A percentile compares a stretch with the other conserved stretches of the same genome.
phyloP scores from a whole-genome alignment of 106 monocot species.

The Acorus gramineus region DNA sequence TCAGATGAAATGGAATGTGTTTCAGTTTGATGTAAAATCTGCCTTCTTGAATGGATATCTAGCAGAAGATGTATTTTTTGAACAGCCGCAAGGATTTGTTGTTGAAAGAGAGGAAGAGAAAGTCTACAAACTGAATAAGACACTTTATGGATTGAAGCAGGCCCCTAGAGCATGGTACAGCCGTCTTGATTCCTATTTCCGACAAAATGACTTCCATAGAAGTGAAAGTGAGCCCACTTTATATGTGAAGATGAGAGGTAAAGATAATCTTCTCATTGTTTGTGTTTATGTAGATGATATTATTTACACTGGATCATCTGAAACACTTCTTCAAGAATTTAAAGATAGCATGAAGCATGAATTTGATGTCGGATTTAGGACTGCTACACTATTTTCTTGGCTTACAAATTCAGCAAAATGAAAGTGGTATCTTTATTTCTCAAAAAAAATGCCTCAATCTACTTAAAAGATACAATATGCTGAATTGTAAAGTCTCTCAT shows the following conservation, averaged over 20 bases:
- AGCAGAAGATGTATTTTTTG: conserved; percentile 4
- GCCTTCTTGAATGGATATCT: conserved; percentile 3
- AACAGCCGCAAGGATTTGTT: conserved; percentile 2
- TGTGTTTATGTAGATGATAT: conserved; percentile 3
- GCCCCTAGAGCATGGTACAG: too few relatives aligned
- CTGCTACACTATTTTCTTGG: conserved; percentile 3
- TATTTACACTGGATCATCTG: background rate
- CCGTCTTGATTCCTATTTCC: too few relatives aligned
- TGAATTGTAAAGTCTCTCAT: background rate
- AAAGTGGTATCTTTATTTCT: too few relatives aligned
- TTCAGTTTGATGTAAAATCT: conserved; percentile 12
- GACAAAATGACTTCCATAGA: too few relatives aligned
- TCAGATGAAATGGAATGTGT: conserved; percentile 1
- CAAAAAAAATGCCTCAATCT: too few relatives aligned
- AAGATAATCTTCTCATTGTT: conserved; percentile 1
- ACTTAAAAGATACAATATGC: background rate
- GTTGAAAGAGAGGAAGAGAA: conserved; percentile 5
- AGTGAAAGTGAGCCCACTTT: background rate
- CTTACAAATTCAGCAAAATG: background rate
- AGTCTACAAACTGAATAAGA: conserved; percentile 6
- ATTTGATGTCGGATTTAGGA: too few relatives aligned
- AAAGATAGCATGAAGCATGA: too few relatives aligned
- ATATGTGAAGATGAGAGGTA: background rate
- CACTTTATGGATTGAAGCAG: too few relatives aligned
- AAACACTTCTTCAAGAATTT: background rate